A percentile compares a stretch with the other conserved stretches of the same genome.
Conservation (phyloP, 352 stramenopile genomes). For the Plasmopara muralis region DNA sequence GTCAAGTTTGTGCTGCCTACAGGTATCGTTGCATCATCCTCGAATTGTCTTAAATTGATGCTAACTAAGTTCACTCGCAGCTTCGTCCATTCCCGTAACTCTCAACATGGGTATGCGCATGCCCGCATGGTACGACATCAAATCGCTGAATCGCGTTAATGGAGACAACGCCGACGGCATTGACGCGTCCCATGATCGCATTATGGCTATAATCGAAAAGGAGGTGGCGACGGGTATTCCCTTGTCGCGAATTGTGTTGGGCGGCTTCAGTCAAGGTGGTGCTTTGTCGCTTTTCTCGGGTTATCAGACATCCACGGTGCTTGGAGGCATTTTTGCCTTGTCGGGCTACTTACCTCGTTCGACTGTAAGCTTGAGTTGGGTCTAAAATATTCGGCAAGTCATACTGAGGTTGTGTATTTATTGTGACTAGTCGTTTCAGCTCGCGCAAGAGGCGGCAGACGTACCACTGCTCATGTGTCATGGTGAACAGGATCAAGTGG, state of each 20-base stretch:
- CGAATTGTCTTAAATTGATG: background rate
- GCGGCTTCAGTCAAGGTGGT: constrained; percentile 91
- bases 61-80: constrained; percentile 22
- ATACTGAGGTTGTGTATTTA: background rate
- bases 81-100: constrained; percentile 86
- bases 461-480: constrained; percentile 78
- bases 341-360: constrained; percentile 69
- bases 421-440: constrained; percentile 34
- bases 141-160: constrained; percentile 77
- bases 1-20: constrained; percentile 76
- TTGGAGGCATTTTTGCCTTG: constrained; percentile 64
- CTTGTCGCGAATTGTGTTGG: constrained; percentile 88
- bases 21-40: constrained; percentile 15
- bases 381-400: constrained; percentile 1
- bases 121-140: constrained; percentile 94
- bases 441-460: constrained; percentile 41
- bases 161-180: constrained; percentile 89
- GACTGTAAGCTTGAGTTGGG: constrained; percentile 18
- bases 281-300: constrained; percentile 86
- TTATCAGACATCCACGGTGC: constrained; percentile 49
- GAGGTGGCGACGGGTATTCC: constrained; percentile 66
- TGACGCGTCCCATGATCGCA: constrained; percentile 56
- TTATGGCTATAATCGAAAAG: constrained; percentile 81
- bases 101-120: constrained; percentile 94
- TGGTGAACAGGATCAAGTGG: constrained; percentile 55